Evolutionary conservation across 2,329 filamentous ascomycete genomes (phyloP).

Genomic region (Trichoderma endophyticum): DNA sequence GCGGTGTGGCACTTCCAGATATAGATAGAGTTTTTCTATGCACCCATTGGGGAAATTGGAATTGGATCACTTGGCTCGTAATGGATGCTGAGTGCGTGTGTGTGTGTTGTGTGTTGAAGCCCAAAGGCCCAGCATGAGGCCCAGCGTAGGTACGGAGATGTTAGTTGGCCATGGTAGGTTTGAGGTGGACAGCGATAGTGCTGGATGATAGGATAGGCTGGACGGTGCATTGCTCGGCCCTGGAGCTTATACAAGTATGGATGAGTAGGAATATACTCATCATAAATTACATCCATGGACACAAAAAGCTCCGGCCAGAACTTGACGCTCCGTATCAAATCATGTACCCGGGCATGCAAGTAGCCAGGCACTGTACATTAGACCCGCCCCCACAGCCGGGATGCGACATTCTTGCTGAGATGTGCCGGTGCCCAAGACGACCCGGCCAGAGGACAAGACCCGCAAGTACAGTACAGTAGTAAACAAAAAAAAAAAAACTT

Average conservation of each 20-base stretch:
- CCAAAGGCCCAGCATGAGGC: not conserved
- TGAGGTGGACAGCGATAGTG: not conserved
- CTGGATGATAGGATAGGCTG: not conserved
- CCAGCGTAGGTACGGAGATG: not conserved
- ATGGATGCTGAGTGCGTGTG: not conserved
- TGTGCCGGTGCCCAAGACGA: constrained; percentile 13
- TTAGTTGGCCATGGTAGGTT: not conserved
- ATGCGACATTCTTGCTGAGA: constrained; percentile 12
- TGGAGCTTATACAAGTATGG: not conserved
- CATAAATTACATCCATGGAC: not conserved
- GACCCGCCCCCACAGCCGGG: constrained; percentile 16
- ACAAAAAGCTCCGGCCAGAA: not conserved
- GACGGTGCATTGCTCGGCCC: not conserved
- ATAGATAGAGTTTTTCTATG: not conserved
- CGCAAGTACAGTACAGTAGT: not conserved
- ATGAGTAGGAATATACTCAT: not conserved
- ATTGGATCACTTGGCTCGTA: not conserved
- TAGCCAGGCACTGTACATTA: not conserved
- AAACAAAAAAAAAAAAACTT: not conserved
- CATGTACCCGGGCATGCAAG: not conserved
- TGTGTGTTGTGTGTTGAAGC: not conserved
- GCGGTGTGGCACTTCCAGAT: not conserved
- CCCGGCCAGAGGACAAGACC: not conserved
- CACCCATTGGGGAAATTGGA: not conserved
- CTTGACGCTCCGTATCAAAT: not conserved